phyloP scores from a whole-genome alignment of 345 rosid genomes.

The Lepidium sativum region DNA sequence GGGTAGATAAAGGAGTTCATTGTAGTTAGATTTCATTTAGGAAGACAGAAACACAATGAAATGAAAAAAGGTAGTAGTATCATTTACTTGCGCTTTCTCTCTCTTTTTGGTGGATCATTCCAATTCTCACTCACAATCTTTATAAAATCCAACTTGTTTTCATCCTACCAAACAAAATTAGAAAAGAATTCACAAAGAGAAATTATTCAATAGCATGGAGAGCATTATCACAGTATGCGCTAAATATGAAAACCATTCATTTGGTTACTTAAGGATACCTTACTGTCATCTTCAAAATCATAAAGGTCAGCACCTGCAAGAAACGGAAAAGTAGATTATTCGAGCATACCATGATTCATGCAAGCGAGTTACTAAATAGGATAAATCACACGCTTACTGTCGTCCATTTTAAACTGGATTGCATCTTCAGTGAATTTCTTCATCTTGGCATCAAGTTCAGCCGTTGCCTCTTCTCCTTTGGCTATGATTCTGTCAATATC shows the following conservation, averaged over 20 bases:
- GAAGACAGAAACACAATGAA: not conserved
- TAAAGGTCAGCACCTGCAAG: constrained; percentile 72
- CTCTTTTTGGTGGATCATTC: constrained; percentile 93
- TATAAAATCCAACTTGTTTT: constrained; percentile 72
- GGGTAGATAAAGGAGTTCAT: constrained; percentile 18
- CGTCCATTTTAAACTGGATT: constrained; percentile 89
- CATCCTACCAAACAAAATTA: constrained; percentile 47
- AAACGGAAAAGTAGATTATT: not conserved
- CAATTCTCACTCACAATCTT: constrained; percentile 86
- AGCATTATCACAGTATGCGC: not conserved
- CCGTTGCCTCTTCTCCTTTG: constrained; percentile 93
- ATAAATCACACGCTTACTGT: constrained; percentile 39
- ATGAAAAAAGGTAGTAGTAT: not conserved
- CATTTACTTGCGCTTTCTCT: constrained; percentile 85
- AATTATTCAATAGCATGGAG: not conserved
- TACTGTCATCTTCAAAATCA: constrained; percentile 84
- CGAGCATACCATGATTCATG: not conserved
- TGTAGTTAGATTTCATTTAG: not conserved
- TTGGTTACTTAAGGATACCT: constrained; percentile 30
- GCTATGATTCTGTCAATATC: constrained; percentile 97
- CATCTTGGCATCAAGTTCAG: constrained; percentile 99
- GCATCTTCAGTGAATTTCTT: constrained; percentile 98
- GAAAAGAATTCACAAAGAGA: not conserved
- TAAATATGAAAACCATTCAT: not conserved
- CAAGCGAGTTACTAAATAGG: not conserved